These are phyloP conservation scores for Solanum appendiculatum DNA, from an alignment of 257 asterid species.

Conservation along the genomic window DNA sequence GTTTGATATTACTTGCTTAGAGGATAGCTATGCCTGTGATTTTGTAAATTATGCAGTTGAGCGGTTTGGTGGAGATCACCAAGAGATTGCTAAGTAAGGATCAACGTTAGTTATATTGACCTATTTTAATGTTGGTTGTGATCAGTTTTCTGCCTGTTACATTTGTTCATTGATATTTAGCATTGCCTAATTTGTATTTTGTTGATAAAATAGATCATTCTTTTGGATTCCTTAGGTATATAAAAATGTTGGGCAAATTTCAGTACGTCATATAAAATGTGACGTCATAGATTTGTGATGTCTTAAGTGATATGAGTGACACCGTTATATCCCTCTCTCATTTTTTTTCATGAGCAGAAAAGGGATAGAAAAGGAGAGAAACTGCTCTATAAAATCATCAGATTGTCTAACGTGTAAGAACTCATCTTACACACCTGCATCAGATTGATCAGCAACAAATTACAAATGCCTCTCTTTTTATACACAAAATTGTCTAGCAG, in stretches of 20 bases:
- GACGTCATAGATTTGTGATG: not conserved
- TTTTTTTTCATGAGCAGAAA: not conserved
- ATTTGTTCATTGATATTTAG: not conserved
- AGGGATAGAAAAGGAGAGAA: not conserved
- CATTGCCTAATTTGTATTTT: not conserved
- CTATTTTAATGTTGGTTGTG: not conserved
- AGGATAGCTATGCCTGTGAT: constrained; percentile 41
- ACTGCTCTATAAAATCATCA: not conserved
- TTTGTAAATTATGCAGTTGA: constrained; percentile 50
- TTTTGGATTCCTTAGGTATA: not conserved
- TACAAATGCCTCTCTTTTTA: not conserved
- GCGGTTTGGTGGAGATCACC: constrained; percentile 57
- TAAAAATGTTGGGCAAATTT: not conserved
- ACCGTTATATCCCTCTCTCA: not conserved
- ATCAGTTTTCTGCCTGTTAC: not conserved
- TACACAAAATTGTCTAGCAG: not conserved
- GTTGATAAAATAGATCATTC: not conserved
- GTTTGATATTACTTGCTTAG: constrained; percentile 39
- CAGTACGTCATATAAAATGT: not conserved
- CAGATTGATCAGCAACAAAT: not conserved
- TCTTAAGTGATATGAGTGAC: not conserved
- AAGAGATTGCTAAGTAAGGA: constrained; percentile 60
- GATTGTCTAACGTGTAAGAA: not conserved
- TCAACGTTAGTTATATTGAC: not conserved
- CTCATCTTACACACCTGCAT: not conserved